These are phyloP conservation scores for bread wheat (Triticum aestivum) DNA, from an alignment of 176 grass and related monocot species.

Conservation along the genomic window DNA sequence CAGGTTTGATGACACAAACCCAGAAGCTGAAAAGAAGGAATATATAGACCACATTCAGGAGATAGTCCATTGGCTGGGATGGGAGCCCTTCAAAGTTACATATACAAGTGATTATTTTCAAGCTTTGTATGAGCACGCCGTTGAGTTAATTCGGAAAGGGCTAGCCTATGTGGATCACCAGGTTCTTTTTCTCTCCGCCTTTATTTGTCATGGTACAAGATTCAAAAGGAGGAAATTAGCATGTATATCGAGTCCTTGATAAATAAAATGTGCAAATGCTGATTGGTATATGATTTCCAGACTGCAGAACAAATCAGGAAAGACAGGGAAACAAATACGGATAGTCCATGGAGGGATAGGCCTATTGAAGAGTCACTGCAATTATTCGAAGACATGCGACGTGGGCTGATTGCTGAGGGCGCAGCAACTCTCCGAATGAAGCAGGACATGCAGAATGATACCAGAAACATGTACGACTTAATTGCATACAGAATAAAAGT, in stretches of 20 bases:
- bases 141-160: conserved; percentile 81
- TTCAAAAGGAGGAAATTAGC: not conserved
- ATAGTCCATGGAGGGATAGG: conserved; percentile 98
- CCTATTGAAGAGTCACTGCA: conserved; percentile 77
- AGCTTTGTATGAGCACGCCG: conserved; percentile 79
- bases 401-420: conserved; percentile 79
- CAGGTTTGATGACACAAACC: conserved; percentile 99
- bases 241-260: no score
- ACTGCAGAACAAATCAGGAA: conserved; percentile 85
- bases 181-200: conserved; percentile 39
- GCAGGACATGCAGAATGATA: conserved; percentile 98
- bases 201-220: conserved; percentile 7
- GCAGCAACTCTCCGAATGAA: conserved; percentile 94
- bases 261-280: not conserved
- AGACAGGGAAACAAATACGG: conserved; percentile 72
- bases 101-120: conserved; percentile 97
- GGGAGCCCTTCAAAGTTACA: conserved; percentile 96
- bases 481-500: conserved; percentile 99
- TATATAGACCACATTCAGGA: conserved; percentile 57
- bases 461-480: conserved; percentile 96
- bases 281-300: conserved; percentile 46
- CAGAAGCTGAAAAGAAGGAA: conserved; percentile 70
- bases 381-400: conserved; percentile 88
- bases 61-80: conserved; percentile 89
- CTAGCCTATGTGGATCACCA: conserved; percentile 98